phyloP scores from a whole-genome alignment of 2,329 filamentous ascomycete species.

The Aspergillus oerlinghausenensis region DNA sequence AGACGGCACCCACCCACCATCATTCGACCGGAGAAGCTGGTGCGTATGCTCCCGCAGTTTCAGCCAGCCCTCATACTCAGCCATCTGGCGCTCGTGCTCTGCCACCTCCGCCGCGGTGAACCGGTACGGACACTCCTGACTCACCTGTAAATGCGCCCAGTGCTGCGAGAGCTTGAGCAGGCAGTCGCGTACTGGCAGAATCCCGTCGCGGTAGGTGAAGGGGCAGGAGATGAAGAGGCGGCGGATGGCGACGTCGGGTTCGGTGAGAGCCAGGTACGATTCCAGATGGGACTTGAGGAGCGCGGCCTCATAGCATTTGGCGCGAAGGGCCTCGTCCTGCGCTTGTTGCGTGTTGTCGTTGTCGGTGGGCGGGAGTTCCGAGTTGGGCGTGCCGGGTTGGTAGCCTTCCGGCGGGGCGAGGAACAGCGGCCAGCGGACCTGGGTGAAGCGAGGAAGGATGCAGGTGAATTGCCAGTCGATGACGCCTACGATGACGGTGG shows the following conservation, averaged over 20 bases:
- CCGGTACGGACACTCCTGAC: conserved; percentile 9
- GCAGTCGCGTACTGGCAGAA: conserved; percentile 11
- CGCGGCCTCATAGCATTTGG: conserved; percentile 21
- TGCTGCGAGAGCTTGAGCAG: conserved; percentile 12
- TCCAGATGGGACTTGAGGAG: conserved; percentile 14
- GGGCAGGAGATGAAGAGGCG: conserved; percentile 12
- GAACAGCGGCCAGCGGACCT: conserved; percentile 17
- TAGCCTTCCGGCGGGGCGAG: conserved; percentile 16
- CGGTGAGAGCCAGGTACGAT: conserved; percentile 15
- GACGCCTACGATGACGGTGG: conserved; percentile 14
- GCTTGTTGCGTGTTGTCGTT: conserved; percentile 8
- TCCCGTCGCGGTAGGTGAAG: conserved; percentile 12
- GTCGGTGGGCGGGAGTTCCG: conserved; percentile 10
- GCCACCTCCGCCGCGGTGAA: conserved; percentile 7
- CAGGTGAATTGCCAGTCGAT: conserved; percentile 19
- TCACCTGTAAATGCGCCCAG: conserved; percentile 8
- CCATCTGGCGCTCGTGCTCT: conserved; percentile 8
- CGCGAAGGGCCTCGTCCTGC: conserved; percentile 10
- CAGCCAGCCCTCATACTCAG: conserved; percentile 13
- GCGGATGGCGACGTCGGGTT: conserved; percentile 10
- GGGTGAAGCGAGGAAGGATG: conserved; percentile 16
- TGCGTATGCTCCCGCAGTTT: conserved; percentile 12
- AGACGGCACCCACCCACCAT: conserved; percentile 13
- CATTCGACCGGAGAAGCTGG: conserved; percentile 11
- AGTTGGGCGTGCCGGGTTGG: conserved; percentile 11